Percentiles rank a stretch among this genome's conserved stretches.
Conservation (phyloP, 23 red algal genomes). For the Pyropia haitanensis region DNA sequence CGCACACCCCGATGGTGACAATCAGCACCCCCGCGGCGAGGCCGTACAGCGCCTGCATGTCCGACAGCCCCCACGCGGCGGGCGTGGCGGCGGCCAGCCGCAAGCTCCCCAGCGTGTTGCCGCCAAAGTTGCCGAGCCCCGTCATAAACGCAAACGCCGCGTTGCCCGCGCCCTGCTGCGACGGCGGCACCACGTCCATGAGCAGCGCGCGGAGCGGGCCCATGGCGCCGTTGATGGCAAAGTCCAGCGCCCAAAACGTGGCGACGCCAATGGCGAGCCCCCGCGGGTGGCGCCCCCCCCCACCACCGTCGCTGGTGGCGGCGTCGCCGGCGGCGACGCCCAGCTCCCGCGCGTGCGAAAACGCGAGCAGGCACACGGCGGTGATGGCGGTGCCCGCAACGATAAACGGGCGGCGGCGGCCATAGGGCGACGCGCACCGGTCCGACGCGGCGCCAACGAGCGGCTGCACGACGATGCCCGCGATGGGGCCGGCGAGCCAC, state of each 20-base stretch:
- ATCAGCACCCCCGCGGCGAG: slow-evolving; percentile 48
- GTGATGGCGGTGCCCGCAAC: slow-evolving; percentile 46
- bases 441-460: slow-evolving; percentile 70
- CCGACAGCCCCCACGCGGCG: slow-evolving; percentile 2
- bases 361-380: slow-evolving; percentile 26
- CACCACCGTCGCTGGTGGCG: neutral
- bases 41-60: slow-evolving; percentile 55
- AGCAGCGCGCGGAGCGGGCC: slow-evolving; percentile 61
- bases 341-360: slow-evolving; percentile 40
- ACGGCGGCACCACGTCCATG: slow-evolving; percentile 51
- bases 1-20: slow-evolving; percentile 22
- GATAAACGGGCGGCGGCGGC: slow-evolving; percentile 75
- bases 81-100: neutral
- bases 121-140: slow-evolving; percentile 50
- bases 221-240: slow-evolving; percentile 64
- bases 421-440: slow-evolving; percentile 30
- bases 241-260: slow-evolving; percentile 72
- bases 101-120: slow-evolving; percentile 28
- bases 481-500: slow-evolving; percentile 86
- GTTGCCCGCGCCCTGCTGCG: slow-evolving; percentile 55
- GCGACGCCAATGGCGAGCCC: slow-evolving; percentile 42
- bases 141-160: slow-evolving; percentile 59
- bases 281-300: neutral
- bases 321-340: slow-evolving; percentile 27
- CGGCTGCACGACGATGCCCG: slow-evolving; percentile 79